A percentile compares a stretch with the other conserved stretches of the same genome.
These are phyloP conservation scores for Collybia sp. DNA, from an alignment of 768 basidiomycete species.

Conservation along the genomic window DNA sequence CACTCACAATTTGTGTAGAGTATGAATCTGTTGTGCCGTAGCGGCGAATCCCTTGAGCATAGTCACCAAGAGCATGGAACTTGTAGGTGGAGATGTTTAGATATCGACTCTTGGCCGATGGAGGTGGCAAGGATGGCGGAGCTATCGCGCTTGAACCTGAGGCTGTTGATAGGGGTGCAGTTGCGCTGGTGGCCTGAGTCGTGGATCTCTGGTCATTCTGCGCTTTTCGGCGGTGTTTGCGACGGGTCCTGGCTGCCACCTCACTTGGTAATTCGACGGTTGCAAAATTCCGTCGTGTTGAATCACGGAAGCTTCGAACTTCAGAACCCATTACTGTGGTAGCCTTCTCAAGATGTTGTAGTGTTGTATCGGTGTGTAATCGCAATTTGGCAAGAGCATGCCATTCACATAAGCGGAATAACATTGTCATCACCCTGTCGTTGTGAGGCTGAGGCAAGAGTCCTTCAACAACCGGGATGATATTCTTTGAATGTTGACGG, in stretches of 20 bases:
- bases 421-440: background rate
- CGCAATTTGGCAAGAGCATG: slow-evolving; percentile 8
- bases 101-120: background rate
- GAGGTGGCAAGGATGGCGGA: background rate
- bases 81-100: slow-evolving; percentile 7
- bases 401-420: slow-evolving; percentile 6
- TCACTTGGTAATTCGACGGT: slow-evolving; percentile 7
- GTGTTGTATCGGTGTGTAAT: slow-evolving; percentile 6
- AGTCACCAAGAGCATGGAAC: slow-evolving; percentile 9
- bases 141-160: background rate
- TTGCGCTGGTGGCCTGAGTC: no score
- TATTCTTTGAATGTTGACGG: background rate
- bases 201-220: no score
- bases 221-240: background rate
- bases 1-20: slow-evolving; percentile 8
- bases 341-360: slow-evolving; percentile 1
- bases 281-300: slow-evolving; percentile 1
- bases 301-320: slow-evolving; percentile 1
- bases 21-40: slow-evolving; percentile 11
- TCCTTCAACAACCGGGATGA: slow-evolving; percentile 7
- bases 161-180: no score
- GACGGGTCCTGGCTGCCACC: slow-evolving; percentile 1
- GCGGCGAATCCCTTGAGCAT: slow-evolving; percentile 4
- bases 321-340: background rate
- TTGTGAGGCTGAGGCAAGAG: slow-evolving; percentile 6